Base-by-base conservation (phyloP, 2,329 filamentous ascomycete species). In the Xylariaceae sp. region DNA sequence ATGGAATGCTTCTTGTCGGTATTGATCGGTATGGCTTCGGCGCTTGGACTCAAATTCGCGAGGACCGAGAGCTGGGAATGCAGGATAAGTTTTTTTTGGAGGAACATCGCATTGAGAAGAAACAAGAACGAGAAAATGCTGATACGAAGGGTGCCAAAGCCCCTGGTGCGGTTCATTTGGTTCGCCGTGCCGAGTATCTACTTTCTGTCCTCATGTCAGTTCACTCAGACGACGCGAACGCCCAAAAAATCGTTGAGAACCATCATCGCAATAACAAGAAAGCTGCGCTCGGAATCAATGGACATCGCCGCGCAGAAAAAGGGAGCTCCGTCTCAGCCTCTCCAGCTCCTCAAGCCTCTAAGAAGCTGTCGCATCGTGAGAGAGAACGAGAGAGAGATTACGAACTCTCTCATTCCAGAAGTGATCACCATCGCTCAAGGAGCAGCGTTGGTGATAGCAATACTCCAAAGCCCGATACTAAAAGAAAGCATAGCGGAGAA, bases 71-170 rank as follows among this genome's bases (percentile, higher is more conserved):
- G 26, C 83, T 99, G 18, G 89, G 86, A 7, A 86, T 99, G 76
- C 77, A 79, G 1, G 92, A 96, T 65, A 97, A 97, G 68, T 90
- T 97, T 70, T 99, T 96, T 75, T 77, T 99, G 1, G 94, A 99
- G 70, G 95, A 99, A 72, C 92, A 97, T 71, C 89, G 93, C n/a
- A 93, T 97, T 15, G 94, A 96, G 71, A 94, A 95, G 75, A 97
- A 97, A 71, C 92, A 94, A 66, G 92, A 97, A 72, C 88, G 94
- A 29, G 89, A 80, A 66, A 91, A 91, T 66, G 84, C 77, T 13
- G 87, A 91, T 15, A 88, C 87, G 51, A 92, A 91, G 65, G 86
- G 87, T 57, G 89, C 90, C 29, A 95, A 96, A 67, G 96, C 93
- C 2, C 94, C 94, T 3, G 94, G 94, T n/a, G 93, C 94, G 18